Evolutionary conservation across 1,139 yeast genomes (phyloP).

Genomic region (Cylindricascospora bacillispora): DNA sequence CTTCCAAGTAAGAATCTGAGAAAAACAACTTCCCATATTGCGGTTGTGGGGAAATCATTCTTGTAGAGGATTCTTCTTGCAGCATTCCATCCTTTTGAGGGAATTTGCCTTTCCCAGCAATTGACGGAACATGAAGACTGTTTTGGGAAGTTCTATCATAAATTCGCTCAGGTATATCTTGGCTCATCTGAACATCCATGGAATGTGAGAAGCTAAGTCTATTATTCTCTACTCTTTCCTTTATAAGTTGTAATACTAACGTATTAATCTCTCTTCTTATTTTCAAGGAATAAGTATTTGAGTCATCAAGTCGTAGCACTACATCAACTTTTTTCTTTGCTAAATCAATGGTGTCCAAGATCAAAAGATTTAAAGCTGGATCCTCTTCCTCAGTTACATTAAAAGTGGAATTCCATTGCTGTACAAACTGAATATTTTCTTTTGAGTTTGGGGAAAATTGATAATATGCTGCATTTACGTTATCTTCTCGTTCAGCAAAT

Average conservation of each 20-base stretch:
- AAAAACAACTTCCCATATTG: constrained; percentile 3
- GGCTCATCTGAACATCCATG: background rate
- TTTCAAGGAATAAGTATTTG: constrained; percentile 66
- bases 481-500: constrained; percentile 1
- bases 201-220: constrained; percentile 24
- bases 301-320: constrained; percentile 62
- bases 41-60: constrained; percentile 8
- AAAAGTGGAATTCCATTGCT: constrained; percentile 31
- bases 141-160: no score
- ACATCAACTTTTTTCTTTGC: constrained; percentile 61
- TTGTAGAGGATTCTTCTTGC: no score
- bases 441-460: constrained; percentile 64
- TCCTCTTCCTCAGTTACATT: constrained; percentile 31
- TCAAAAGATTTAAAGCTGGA: constrained; percentile 47
- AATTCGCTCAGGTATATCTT: no score
- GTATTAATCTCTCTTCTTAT: constrained; percentile 73
- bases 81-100: no score
- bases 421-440: constrained; percentile 44
- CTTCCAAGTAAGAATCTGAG: constrained; percentile 6
- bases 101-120: no score
- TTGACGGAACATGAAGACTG: no score
- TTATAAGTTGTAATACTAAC: constrained; percentile 53
- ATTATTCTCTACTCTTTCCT: constrained; percentile 42
- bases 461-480: constrained; percentile 13
- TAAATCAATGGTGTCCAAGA: constrained; percentile 54